Conservation (phyloP, 2,329 filamentous ascomycete species). For the Pseudopithomyces chartarum region DNA sequence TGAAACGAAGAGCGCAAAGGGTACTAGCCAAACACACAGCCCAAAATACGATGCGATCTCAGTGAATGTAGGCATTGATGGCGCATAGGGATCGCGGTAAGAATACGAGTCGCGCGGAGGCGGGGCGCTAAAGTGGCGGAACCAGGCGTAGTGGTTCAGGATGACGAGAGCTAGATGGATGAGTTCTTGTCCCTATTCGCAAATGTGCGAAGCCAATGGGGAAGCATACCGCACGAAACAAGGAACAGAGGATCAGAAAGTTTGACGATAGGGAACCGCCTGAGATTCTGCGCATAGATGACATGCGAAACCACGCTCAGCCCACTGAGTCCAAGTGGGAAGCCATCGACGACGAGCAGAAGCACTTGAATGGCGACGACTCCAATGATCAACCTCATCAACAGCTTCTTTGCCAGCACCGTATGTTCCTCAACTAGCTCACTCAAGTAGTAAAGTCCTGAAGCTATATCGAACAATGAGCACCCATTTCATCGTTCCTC, state of each 20-base stretch:
- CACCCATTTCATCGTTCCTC: slow-evolving; percentile 1
- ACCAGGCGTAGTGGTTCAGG: slow-evolving; percentile 94
- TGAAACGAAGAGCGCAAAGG: slow-evolving; percentile 93
- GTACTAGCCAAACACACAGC: slow-evolving; percentile 93
- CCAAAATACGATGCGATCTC: slow-evolving; percentile 97
- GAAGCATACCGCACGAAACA: slow-evolving; percentile 72
- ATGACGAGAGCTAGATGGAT: slow-evolving; percentile 71
- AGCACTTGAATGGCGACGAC: slow-evolving; percentile 76
- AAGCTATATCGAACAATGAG: slow-evolving; percentile 61
- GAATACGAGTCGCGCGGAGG: slow-evolving; percentile 54
- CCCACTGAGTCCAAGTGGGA: slow-evolving; percentile 75
- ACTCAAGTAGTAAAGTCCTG: slow-evolving; percentile 97
- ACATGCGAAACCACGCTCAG: slow-evolving; percentile 81
- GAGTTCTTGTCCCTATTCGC: slow-evolving; percentile 4
- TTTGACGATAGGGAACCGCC: slow-evolving; percentile 76
- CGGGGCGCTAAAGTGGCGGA: slow-evolving; percentile 80
- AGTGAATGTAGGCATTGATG: slow-evolving; percentile 77
- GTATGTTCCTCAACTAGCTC: slow-evolving; percentile 98
- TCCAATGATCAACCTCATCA: slow-evolving; percentile 82
- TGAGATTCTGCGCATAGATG: slow-evolving; percentile 87
- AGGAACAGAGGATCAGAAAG: slow-evolving; percentile 87
- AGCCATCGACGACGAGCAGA: slow-evolving; percentile 80
- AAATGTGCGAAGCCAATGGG: neutral
- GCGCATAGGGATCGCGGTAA: slow-evolving; percentile 59
- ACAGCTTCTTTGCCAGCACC: slow-evolving; percentile 84